phyloP scores from a whole-genome alignment of 495 filamentous ascomycete genomes.

The Chaetomium fimeti region DNA sequence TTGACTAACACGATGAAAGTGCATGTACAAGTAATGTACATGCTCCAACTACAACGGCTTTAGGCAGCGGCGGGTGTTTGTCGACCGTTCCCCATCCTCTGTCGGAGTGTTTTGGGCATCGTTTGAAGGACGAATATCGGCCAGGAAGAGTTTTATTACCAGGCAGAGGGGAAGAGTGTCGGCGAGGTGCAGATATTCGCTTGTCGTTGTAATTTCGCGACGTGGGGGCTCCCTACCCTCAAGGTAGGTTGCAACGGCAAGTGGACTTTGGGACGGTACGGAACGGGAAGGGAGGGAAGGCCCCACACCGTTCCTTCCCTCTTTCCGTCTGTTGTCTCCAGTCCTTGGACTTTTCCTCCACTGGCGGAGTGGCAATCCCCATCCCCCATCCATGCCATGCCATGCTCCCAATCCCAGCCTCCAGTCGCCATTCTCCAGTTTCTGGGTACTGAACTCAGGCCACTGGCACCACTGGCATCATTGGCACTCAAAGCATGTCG shows the following conservation, averaged over 20 bases:
- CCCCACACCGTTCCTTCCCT: slow-evolving; percentile 5
- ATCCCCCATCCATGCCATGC: too few relatives aligned
- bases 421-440: too few relatives aligned
- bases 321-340: background rate
- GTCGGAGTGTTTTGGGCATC: background rate
- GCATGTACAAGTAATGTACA: too few relatives aligned
- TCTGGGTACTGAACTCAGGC: background rate
- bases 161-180: background rate
- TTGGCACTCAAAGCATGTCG: background rate
- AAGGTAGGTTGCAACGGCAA: background rate
- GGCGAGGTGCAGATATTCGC: background rate
- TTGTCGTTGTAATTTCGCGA: slow-evolving; percentile 4
- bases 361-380: background rate
- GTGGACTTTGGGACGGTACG: slow-evolving; percentile 7
- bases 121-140: background rate
- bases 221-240: slow-evolving; percentile 6
- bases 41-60: slow-evolving; percentile 6
- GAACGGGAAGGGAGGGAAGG: slow-evolving; percentile 5
- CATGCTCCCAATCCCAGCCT: too few relatives aligned
- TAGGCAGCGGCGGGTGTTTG: background rate
- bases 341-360: too few relatives aligned
- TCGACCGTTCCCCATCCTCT: background rate
- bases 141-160: background rate
- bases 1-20: background rate
- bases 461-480: background rate